Evolutionary conservation across 345 rosid genomes (phyloP).

Genomic region (Reutealis trisperma): DNA sequence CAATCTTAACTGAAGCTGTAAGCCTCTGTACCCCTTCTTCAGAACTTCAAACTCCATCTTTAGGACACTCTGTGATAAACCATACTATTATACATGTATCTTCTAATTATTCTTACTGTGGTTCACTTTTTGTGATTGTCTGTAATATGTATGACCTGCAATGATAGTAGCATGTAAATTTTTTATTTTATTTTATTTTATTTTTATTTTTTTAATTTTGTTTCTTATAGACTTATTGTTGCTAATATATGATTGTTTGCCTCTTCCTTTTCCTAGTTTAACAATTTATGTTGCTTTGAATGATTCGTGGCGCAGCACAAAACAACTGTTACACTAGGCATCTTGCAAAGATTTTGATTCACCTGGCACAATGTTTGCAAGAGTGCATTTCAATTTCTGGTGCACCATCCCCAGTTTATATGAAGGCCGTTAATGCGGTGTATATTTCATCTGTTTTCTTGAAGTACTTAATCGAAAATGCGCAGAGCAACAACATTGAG

Average conservation of each 20-base stretch:
- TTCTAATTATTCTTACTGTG: not conserved
- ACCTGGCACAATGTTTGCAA: conserved; percentile 76
- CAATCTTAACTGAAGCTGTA: too few species aligned
- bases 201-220: not conserved
- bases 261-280: not conserved
- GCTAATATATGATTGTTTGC: not conserved
- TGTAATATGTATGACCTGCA: not conserved
- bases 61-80: not conserved
- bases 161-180: not conserved
- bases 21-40: not conserved
- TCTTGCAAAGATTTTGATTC: conserved; percentile 83
- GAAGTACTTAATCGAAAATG: conserved; percentile 73
- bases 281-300: not conserved
- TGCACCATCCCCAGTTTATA: conserved; percentile 40
- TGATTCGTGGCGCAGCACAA: conserved; percentile 50
- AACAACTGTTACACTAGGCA: conserved; percentile 80
- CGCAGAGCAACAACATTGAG: conserved; percentile 45
- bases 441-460: conserved; percentile 78
- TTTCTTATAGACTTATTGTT: not conserved
- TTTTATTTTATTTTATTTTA: too few species aligned
- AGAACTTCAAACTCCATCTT: not conserved
- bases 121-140: not conserved
- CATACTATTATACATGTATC: not conserved
- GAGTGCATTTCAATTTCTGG: conserved; percentile 59
- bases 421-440: conserved; percentile 73